Conservation (phyloP, 257 asterid genomes). For the Nicotiana paniculata region DNA sequence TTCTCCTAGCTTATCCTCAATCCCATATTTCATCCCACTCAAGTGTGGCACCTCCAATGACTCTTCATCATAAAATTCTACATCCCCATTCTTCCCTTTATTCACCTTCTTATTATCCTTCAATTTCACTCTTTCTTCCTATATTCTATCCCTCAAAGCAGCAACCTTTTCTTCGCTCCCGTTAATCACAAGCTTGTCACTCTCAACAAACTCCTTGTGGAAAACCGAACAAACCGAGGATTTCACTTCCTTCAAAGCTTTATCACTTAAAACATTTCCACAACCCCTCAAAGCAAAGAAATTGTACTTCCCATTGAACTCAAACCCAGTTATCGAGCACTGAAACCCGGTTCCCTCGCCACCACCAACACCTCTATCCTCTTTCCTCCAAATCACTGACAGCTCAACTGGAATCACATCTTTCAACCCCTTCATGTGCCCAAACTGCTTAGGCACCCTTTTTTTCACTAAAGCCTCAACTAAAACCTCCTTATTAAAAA, state of each 20-base stretch:
- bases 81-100: constrained; percentile 47
- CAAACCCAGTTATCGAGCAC: constrained; percentile 73
- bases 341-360: constrained; percentile 38
- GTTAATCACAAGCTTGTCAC: constrained; percentile 69
- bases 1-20: constrained; percentile 28
- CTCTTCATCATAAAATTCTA: constrained; percentile 22
- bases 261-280: constrained; percentile 84
- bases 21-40: constrained; percentile 57
- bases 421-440: constrained; percentile 81
- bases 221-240: constrained; percentile 69
- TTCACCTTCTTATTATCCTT: constrained; percentile 52
- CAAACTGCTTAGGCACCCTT: constrained; percentile 68
- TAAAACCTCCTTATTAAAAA: constrained; percentile 79
- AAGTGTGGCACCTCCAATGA: constrained; percentile 24
- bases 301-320: constrained; percentile 73
- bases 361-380: constrained; percentile 20
- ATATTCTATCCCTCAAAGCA: constrained; percentile 64
- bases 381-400: constrained; percentile 37
- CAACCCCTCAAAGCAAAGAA: constrained; percentile 61
- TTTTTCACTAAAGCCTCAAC: constrained; percentile 83
- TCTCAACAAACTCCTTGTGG: constrained; percentile 57
- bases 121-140: constrained; percentile 41
- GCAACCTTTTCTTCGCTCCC: constrained; percentile 83
- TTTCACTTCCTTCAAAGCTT: constrained; percentile 85
- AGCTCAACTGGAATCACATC: constrained; percentile 78